Evolutionary conservation across 495 filamentous ascomycete species (phyloP).

Genomic region (Aspergillus sclerotioniger): DNA sequence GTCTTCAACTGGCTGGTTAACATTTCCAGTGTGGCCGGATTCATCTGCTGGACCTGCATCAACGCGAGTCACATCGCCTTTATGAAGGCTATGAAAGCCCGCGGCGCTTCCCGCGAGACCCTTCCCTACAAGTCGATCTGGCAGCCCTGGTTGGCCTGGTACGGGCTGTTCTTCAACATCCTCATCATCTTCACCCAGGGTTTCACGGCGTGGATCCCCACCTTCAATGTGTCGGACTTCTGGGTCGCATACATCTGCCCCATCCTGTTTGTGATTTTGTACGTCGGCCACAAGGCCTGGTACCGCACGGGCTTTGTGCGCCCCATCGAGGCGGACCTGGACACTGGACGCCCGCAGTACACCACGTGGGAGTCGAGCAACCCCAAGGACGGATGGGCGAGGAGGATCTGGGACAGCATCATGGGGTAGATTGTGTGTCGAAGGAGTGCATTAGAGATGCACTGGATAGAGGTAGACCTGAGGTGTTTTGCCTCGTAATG

Average conservation of each 20-base stretch:
- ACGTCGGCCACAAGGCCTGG: conserved; percentile 49
- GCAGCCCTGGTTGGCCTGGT: conserved; percentile 52
- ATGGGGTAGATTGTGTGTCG: background rate
- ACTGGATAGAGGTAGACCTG: no score
- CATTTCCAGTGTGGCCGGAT: conserved; percentile 57
- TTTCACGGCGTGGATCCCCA: conserved; percentile 60
- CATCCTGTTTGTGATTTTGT: conserved; percentile 52
- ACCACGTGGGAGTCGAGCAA: conserved; percentile 24
- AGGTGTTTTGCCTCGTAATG: no score
- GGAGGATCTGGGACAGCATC: conserved; percentile 12
- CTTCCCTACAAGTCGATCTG: conserved; percentile 52
- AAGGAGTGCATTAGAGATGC: no score
- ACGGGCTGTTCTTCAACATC: conserved; percentile 59
- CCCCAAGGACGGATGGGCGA: conserved; percentile 19
- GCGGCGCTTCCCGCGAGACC: conserved; percentile 44
- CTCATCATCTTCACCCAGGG: conserved; percentile 62
- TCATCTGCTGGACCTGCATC: conserved; percentile 58
- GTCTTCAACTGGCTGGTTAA: conserved; percentile 58
- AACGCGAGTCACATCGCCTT: conserved; percentile 55
- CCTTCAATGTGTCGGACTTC: conserved; percentile 52
- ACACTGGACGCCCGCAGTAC: conserved; percentile 30
- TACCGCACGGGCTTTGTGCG: conserved; percentile 33
- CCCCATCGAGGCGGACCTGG: conserved; percentile 36
- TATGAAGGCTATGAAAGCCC: conserved; percentile 50
- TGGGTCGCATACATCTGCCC: conserved; percentile 55